Conservation (phyloP, 148 eudicot genomes). For the Rhododendron mucronatum region DNA sequence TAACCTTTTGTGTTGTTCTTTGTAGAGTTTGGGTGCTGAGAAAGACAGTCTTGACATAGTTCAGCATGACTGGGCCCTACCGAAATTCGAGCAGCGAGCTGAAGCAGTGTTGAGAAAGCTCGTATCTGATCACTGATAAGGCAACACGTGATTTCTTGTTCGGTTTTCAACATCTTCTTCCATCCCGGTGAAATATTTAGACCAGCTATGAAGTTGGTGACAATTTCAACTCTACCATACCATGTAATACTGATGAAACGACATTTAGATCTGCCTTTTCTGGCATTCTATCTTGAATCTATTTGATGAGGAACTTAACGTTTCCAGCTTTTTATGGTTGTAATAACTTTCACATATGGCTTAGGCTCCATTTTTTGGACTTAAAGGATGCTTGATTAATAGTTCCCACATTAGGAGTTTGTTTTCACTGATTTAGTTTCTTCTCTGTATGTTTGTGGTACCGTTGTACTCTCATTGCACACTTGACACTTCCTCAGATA, state of each 20-base stretch:
- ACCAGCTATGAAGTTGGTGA: slow-evolving; percentile 2
- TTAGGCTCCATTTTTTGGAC: background rate
- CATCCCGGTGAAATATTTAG: background rate
- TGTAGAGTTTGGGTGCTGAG: slow-evolving; percentile 91
- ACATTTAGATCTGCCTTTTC: background rate
- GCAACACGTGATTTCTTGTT: background rate
- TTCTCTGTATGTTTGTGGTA: background rate
- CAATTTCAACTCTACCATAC: background rate
- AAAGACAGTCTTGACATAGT: slow-evolving; percentile 79
- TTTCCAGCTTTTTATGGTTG: background rate
- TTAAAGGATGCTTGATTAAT: background rate
- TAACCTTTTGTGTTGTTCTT: background rate
- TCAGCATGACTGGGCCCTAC: slow-evolving; percentile 89
- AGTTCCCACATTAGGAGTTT: background rate
- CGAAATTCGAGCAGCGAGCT: slow-evolving; percentile 94
- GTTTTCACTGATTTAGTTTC: background rate
- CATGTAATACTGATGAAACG: background rate
- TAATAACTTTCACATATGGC: background rate
- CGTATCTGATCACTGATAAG: slow-evolving; percentile 17
- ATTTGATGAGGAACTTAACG: background rate
- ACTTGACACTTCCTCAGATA: background rate
- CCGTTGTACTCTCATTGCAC: background rate
- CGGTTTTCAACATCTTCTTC: background rate
- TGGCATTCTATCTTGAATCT: background rate
- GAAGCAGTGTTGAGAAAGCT: slow-evolving; percentile 79